These are phyloP conservation scores for Brassica balearica DNA, from an alignment of 441 rosid species.

Conservation along the genomic window DNA sequence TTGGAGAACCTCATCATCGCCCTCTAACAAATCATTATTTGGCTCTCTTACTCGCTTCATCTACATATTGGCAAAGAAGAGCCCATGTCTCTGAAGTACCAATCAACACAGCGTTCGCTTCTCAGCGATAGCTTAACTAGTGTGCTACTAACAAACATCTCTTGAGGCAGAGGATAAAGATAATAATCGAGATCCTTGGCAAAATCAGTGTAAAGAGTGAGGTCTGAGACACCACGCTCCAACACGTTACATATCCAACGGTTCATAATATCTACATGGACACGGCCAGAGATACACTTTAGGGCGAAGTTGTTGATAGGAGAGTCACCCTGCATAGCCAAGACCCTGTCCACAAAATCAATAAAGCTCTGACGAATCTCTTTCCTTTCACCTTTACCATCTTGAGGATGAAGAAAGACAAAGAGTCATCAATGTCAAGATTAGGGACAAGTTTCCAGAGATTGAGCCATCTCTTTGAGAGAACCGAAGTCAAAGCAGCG, in stretches of 20 bases:
- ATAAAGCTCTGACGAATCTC: neutral
- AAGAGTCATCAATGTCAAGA: neutral
- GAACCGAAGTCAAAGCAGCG: conserved; percentile 1
- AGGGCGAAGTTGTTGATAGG: neutral
- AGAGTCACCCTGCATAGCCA: conserved; percentile 11
- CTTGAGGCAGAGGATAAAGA: conserved; percentile 1
- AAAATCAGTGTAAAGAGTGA: neutral
- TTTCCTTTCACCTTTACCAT: conserved; percentile 6
- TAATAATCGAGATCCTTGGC: too few relatives aligned
- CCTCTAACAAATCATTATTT: neutral
- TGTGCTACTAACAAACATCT: conserved; percentile 17
- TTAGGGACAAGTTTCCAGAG: neutral
- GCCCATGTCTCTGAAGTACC: neutral
- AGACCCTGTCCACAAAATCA: neutral
- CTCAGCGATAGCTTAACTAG: conserved; percentile 2
- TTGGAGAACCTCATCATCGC: neutral
- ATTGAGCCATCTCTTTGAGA: neutral
- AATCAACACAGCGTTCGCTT: neutral
- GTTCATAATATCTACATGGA: conserved; percentile 2
- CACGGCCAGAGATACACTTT: neutral
- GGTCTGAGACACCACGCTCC: neutral
- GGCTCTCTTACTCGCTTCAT: conserved; percentile 18
- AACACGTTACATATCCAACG: conserved; percentile 15
- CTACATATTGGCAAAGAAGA: neutral
- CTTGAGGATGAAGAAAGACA: conserved; percentile 2